Base-by-base conservation (phyloP, 257 asterid genomes). In the Nicotiana attenuata region DNA sequence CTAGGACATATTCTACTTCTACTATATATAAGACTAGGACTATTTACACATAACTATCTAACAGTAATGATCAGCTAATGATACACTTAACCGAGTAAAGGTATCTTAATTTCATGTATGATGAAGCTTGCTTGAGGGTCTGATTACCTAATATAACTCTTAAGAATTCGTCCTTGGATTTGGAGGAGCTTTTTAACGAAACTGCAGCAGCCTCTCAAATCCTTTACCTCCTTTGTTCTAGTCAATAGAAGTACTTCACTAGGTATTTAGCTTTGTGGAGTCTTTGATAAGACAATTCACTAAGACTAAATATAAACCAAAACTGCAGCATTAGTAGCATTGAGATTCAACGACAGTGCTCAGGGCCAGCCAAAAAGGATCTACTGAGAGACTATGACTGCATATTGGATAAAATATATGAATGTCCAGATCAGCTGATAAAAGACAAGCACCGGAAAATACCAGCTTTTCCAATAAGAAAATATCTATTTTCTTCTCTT, bases 361-460 rank as follows among this genome's bases (percentile, higher is more conserved):
- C 79, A 73, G 24, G 41, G 26, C 61, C 38, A 73, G 79, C 41
- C 79, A 45, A 47, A 35, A 73, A 73, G 41, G 61, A 47, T 47
- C 60, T 73, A 47, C 60, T 47, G 79, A 73, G 16, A 73, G 63
- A 24, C 26, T 73, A 73, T 73, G 79, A 73, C 41, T 73, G 79
- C 24, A 73, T 73, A 73, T 24, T 50, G 45, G 24, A 56, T 7
- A 47, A 73, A 73, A 73, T 22, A 22, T 20, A 60, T 24, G 79
- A 7, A 73, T 47, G 50, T 47, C 63, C 16, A 28, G 61, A 45
- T 15, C 79, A 73, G 16, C 5, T 73, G 79, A 47, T 47, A 24
- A 73, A 73, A 71, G 4, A 24, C 14, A 14, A 45, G 14, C 22
- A 47, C 60, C 47, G 22, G 2, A 73, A 55, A 73, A 73, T 38